These are phyloP conservation scores for Ophiocordyceps australis DNA, from an alignment of 2,329 filamentous ascomycete genomes.

Conservation along the genomic window DNA sequence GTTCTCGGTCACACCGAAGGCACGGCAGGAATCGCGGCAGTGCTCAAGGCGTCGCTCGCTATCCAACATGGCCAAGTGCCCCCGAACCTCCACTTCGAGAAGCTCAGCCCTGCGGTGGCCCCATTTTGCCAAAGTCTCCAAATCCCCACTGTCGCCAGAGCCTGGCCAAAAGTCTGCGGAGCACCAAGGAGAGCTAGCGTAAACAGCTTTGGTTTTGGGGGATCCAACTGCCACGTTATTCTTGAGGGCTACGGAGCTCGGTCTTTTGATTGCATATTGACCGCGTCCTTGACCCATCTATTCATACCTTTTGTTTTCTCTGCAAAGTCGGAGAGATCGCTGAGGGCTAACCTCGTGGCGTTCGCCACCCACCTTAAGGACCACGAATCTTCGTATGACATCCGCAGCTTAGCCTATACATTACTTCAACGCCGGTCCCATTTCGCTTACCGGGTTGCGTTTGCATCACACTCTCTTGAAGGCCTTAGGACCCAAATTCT, in stretches of 20 bases:
- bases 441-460: not conserved
- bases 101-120: constrained; percentile 8
- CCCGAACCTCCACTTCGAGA: constrained; percentile 12
- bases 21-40: constrained; percentile 6
- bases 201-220: constrained; percentile 22
- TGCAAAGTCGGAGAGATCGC: not conserved
- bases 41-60: constrained; percentile 5
- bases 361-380: not conserved
- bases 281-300: not conserved
- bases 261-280: not conserved
- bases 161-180: constrained; percentile 6
- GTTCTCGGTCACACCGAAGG: constrained; percentile 9
- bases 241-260: constrained; percentile 8
- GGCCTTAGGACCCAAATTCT: not conserved
- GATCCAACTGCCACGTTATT: constrained; percentile 24
- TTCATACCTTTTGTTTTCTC: constrained; percentile 3
- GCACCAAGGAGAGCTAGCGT: constrained; percentile 6
- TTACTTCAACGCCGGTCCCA: not conserved
- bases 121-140: constrained; percentile 8
- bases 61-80: constrained; percentile 7
- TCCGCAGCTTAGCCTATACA: too few species aligned
- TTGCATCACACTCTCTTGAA: not conserved
- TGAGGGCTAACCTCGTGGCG: not conserved
- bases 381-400: too few species aligned
- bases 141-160: constrained; percentile 4